Evolutionary conservation across 768 basidiomycete species (phyloP), one percentile per base, ranked within the genome.

Genomic region (Cantharellus cinnabarinus): DNA sequence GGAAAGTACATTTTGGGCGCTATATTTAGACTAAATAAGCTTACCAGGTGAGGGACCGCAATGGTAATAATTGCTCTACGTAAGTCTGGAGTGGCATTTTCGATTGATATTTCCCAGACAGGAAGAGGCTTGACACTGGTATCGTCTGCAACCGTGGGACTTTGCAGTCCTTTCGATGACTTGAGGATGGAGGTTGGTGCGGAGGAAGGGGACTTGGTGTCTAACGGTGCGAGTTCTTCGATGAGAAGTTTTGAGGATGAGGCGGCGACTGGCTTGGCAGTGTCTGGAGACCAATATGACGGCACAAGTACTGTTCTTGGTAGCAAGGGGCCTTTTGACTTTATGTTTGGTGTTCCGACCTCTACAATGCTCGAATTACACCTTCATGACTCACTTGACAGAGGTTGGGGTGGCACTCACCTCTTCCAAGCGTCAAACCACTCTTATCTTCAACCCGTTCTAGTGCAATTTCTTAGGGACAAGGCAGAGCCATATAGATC

Each of bases 281-380:
- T 50, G 66, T 62, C 3, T 58, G 63, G 59, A 64, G 68, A 72
- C 29, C 79, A 68, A 3, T 70, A 64, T 20, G 72, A 63, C 3
- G 82, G 82, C 35, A 88, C 72, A 48, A 72, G 66, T 1, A 79
- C 79, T 7, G 74, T 76, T 41, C 85, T 79, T 10, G 79, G 74
- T 37, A 66, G 65, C 2, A 82, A 76, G 64, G 74, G 77, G n/a
- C 86, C 86, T 67, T 89, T 89, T 57, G 80, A 79, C 2, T 76
- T 70, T 57, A 89, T 85, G 68, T 89, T 89, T 3, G 86, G 86
- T 0, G 77, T 82, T 34, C 76, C 76, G 61, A 89, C 79, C 53
- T 62, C 62, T 62, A 35, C 35, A 51, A 7, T 10, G 44, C 42
- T 34, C 53, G 51, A 57, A 41, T 57, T 14, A 39, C 35, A 14